Percentiles rank a stretch among this genome's conserved stretches.
Evolutionary conservation across 495 filamentous ascomycete species (phyloP).

Genomic region (Bryoglossum gracile): DNA sequence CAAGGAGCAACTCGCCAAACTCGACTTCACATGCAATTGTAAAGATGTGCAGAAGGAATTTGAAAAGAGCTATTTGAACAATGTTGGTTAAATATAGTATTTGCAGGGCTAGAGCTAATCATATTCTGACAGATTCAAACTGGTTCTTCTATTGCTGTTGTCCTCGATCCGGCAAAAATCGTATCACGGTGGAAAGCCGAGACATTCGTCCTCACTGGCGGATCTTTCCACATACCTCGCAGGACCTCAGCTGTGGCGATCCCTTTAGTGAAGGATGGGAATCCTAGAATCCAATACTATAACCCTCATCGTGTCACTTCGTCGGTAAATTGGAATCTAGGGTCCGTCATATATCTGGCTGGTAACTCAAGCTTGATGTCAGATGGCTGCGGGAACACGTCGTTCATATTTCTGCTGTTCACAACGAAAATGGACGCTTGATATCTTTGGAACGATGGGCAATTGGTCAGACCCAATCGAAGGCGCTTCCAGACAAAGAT

Average conservation of each 20-base stretch:
- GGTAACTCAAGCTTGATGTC: slow-evolving; percentile 2
- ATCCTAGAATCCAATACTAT: slow-evolving; percentile 9
- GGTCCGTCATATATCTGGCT: slow-evolving; percentile 6
- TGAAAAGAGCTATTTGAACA: slow-evolving; percentile 5
- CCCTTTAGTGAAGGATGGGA: background rate
- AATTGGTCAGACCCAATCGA: no score
- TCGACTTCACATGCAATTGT: slow-evolving; percentile 7
- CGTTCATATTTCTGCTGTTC: slow-evolving; percentile 4
- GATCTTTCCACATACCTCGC: slow-evolving; percentile 3
- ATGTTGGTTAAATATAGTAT: slow-evolving; percentile 1
- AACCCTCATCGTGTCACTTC: background rate
- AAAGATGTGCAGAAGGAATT: slow-evolving; percentile 12
- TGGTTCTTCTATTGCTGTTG: slow-evolving; percentile 1
- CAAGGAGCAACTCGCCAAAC: slow-evolving; percentile 2
- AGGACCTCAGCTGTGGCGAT: slow-evolving; percentile 3
- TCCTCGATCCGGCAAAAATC: slow-evolving; percentile 4
- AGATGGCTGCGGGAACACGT: slow-evolving; percentile 6
- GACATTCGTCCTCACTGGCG: slow-evolving; percentile 1
- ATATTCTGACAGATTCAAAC: background rate
- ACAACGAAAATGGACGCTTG: background rate
- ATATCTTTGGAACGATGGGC: no score
- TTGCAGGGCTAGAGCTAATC: background rate
- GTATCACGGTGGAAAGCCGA: background rate
- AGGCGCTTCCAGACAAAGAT: no score
- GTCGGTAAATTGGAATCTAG: slow-evolving; percentile 2